Base-by-base conservation (phyloP, 768 basidiomycete genomes). In the Baorangia bicolor region DNA sequence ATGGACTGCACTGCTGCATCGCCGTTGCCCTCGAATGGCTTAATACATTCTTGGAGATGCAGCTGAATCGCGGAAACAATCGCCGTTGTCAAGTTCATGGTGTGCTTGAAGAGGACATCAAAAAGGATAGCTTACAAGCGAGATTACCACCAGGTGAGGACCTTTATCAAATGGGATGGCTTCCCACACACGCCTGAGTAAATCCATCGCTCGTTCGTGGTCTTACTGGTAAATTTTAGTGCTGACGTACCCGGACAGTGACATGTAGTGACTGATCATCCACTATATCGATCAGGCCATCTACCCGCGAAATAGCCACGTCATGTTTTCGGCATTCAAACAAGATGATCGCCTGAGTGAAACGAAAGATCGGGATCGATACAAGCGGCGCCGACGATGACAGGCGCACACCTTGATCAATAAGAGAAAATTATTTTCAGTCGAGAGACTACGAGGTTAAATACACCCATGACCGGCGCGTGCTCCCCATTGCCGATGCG, bases 281-380 rank as follows among this genome's bases (percentile, higher is more conserved):
- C 7, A 37, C n/a, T 1, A 42, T 31, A 34, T 37, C 33, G 0
- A 61, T 41, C 27, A 61, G 38, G 3, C 46, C 46, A 12, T 48
- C 33, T 7, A 61, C 3, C 2, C 58, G 62, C 8, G 43, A 47
- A 33, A 64, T 31, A 5, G 58, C 62, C 0, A 40, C 46, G 5
- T 60, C 31, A 1, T 48, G 48, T 14, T 42, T 50, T 20, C 58
- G 49, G 2, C 49, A 60, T 38, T 49, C 39, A 46, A 60, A 60
- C 10, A 61, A 8, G 9, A 55, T 37, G n/a, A 48, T 27, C 0
- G 53, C 54, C 59, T 60, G 25, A 16, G 1, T 34, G 23, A n/a
- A 14, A 34, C 16, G 5, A 34, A 30, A n/a, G n/a, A n/a, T n/a
- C n/a, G 0, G 5, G n/a, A n/a, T n/a, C n/a, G n/a, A n/a, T 21